phyloP scores from a whole-genome alignment of 768 basidiomycete genomes.

The Rhizopogon rudus region DNA sequence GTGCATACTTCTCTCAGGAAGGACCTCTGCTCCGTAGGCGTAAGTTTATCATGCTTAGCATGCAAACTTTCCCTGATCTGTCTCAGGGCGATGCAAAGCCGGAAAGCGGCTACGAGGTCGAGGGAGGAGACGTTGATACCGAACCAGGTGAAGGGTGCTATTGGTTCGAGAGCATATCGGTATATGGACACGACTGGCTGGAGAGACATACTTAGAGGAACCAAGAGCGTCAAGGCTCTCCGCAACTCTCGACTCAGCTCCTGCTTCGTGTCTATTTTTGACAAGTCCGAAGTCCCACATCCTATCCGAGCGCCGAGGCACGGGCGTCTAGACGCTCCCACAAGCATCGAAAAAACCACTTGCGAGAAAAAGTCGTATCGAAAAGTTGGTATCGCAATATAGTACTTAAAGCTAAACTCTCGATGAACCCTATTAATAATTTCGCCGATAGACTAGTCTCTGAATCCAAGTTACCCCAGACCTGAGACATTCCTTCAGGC shows the following conservation, averaged over 20 bases:
- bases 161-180: conserved; percentile 48
- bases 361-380: too few relatives aligned
- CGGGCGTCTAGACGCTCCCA: conserved; percentile 15
- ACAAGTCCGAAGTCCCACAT: conserved; percentile 18
- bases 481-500: too few relatives aligned
- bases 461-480: too few relatives aligned
- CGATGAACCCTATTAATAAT: too few relatives aligned
- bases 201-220: conserved; percentile 24
- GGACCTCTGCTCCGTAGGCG: conserved; percentile 43
- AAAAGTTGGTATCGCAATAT: too few relatives aligned
- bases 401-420: too few relatives aligned
- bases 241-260: neutral
- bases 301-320: too few relatives aligned
- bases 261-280: neutral
- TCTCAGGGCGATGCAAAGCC: conserved; percentile 65
- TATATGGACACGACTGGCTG: conserved; percentile 46
- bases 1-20: conserved; percentile 54
- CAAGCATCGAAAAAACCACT: conserved; percentile 20
- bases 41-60: conserved; percentile 34
- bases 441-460: too few relatives aligned
- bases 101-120: conserved; percentile 62
- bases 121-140: conserved; percentile 54
- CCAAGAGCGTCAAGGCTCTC: too few relatives aligned
- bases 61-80: conserved; percentile 55
- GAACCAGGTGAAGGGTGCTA: conserved; percentile 67